phyloP scores from a whole-genome alignment of 2,329 filamentous ascomycete species.

The Monosporascus sp. region DNA sequence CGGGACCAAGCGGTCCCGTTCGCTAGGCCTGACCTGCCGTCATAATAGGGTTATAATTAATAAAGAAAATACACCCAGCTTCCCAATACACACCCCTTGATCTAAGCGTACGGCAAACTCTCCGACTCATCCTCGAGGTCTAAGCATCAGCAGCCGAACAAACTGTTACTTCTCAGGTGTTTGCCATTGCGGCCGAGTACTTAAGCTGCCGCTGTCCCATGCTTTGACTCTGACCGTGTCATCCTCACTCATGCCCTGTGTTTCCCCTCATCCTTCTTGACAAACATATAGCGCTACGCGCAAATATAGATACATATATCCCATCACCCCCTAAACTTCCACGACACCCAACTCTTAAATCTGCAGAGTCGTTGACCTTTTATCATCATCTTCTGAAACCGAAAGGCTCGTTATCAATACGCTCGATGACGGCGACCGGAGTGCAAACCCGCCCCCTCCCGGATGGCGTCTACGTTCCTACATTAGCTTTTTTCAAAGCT shows the following conservation, averaged over 20 bases:
- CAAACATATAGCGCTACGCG: background rate
- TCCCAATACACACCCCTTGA: background rate
- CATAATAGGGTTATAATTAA: background rate
- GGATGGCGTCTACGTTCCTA: constrained; percentile 55
- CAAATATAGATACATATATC: background rate
- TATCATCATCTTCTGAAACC: background rate
- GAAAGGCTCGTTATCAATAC: background rate
- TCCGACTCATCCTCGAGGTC: background rate
- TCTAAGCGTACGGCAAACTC: background rate
- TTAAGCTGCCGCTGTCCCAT: background rate
- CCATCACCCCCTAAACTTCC: background rate
- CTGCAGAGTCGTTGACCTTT: too few species aligned
- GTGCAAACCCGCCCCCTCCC: constrained; percentile 11
- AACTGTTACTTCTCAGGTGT: background rate
- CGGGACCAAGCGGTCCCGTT: background rate
- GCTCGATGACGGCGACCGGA: constrained; percentile 16
- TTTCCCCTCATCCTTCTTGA: background rate
- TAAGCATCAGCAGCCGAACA: background rate
- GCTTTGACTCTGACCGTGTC: background rate
- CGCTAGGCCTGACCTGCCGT: background rate
- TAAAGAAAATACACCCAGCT: background rate
- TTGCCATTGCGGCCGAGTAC: background rate
- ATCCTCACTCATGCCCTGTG: background rate
- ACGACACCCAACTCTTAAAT: background rate
- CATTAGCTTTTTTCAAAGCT: constrained; percentile 55